These are phyloP conservation scores for Sugiyamaella lignohabitans DNA, from an alignment of 805 yeast genomes.

Conservation along the genomic window DNA sequence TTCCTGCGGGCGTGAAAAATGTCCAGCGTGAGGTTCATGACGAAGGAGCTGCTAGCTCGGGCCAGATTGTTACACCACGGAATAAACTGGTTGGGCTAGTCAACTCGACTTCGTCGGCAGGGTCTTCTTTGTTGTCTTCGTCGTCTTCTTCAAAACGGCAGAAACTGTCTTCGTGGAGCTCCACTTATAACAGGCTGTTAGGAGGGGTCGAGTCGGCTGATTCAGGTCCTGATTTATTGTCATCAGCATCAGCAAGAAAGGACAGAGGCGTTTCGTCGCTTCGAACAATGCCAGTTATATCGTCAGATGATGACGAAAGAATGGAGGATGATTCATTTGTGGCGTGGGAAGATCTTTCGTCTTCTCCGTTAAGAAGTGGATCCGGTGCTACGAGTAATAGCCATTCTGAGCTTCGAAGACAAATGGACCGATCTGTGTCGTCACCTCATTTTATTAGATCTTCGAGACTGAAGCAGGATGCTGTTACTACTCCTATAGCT, in stretches of 20 bases:
- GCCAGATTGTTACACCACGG: too few species aligned
- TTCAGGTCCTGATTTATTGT: not conserved
- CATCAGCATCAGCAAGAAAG: too few species aligned
- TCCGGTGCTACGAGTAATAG: not conserved
- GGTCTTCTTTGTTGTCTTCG: too few species aligned
- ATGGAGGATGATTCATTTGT: slow-evolving; percentile 7
- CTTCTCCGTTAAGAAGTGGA: slow-evolving; percentile 8
- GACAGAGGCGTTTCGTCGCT: too few species aligned
- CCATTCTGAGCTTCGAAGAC: not conserved
- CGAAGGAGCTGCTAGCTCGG: too few species aligned
- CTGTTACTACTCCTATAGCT: not conserved
- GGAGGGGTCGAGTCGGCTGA: not conserved
- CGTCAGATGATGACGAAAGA: slow-evolving; percentile 5
- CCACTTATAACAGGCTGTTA: slow-evolving; percentile 8
- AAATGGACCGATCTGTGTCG: not conserved
- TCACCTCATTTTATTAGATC: not conserved
- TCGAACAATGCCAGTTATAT: not conserved
- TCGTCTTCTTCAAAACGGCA: too few species aligned
- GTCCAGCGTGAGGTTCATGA: not conserved
- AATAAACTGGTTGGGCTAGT: too few species aligned
- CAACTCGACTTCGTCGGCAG: too few species aligned
- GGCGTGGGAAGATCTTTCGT: slow-evolving; percentile 14
- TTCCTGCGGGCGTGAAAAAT: slow-evolving; percentile 10
- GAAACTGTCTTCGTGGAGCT: slow-evolving; percentile 6
- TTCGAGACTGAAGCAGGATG: not conserved